Base-by-base conservation (phyloP, 345 rosid species). In the Linum tenue region DNA sequence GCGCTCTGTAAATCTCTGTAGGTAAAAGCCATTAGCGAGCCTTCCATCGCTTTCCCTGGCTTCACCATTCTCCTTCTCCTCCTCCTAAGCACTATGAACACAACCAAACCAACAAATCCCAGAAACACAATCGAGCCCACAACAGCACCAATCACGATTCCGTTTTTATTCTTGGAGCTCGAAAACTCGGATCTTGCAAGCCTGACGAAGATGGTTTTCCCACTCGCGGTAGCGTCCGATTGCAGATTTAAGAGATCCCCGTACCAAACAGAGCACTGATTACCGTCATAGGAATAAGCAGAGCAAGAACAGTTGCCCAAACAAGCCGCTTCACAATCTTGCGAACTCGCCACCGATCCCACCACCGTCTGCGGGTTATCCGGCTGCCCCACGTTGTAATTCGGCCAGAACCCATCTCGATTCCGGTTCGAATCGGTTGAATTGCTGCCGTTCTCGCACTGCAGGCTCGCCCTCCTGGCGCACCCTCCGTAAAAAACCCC, bases 401-500 rank as follows among this genome's bases (percentile, higher is more conserved):
- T 70, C 0, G 57, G 59, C 2, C 15, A 56, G 69, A 92, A 87
- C 17, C 67, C 38, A 38, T 80, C 84, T 5, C 0, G 48, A 66
- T 77, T 71, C 9, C 60, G 76, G 22, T 72, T 80, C 8, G 66
- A 63, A 67, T 65, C 61, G 31, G 37, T 57, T 44, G 65, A 39
- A 17, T 70, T 48, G 53, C 14, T 48, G 31, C 31, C 31, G 12
- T 48, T 72, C 51, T 56, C 72, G 67, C 95, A 92, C 67, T 77
- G 81, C 64, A 87, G 66, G 41, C 11, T 67, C 0, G 83, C 75
- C 3, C 37, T 79, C 69, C 95, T 80, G 56, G 5, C 66, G 63
- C 96, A 92, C 0, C 95, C 98, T 0, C 76, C 75, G 12, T 92
- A 87, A 72, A 68, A 81, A 72, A 83, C 92, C 11, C 38, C 67